Percentiles rank a stretch among this genome's conserved stretches.
Evolutionary conservation across 768 basidiomycete species (phyloP).

Genomic region (Chiua virens): DNA sequence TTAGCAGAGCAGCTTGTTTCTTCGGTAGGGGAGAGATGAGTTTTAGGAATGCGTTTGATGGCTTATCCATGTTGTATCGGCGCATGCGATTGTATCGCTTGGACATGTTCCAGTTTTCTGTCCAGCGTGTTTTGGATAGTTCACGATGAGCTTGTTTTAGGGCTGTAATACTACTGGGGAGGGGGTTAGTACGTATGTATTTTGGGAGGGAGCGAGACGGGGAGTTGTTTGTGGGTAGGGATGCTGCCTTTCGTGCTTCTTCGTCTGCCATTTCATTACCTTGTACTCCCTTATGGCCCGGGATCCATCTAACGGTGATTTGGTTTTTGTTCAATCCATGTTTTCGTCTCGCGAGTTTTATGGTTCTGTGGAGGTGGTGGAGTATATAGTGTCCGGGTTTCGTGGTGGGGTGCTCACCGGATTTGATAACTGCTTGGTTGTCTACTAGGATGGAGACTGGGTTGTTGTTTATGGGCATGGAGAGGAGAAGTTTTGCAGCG

Average conservation of each 20-base stretch:
- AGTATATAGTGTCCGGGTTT: neutral
- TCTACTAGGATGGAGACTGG: neutral
- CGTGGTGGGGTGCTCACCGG: neutral
- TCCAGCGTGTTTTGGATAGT: neutral
- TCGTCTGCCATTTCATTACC: neutral
- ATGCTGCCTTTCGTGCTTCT: neutral
- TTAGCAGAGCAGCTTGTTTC: neutral
- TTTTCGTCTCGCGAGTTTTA: neutral
- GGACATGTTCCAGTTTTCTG: neutral
- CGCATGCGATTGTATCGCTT: too few relatives aligned
- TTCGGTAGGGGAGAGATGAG: neutral
- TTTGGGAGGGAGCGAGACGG: neutral
- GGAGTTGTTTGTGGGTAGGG: neutral
- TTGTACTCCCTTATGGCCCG: neutral
- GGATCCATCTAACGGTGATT: neutral
- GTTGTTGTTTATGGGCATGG: too few relatives aligned
- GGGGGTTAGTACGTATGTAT: neutral
- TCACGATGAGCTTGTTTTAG: neutral
- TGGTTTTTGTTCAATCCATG: neutral
- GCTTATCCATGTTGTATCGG: too few relatives aligned
- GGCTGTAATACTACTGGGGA: neutral
- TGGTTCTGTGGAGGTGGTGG: neutral
- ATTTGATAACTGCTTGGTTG: neutral
- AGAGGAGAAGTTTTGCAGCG: too few relatives aligned
- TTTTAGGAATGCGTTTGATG: neutral